Percentiles rank a stretch among this genome's conserved stretches.
Conservation (phyloP, 2,329 filamentous ascomycete species). For the Aureobasidium sp. region DNA sequence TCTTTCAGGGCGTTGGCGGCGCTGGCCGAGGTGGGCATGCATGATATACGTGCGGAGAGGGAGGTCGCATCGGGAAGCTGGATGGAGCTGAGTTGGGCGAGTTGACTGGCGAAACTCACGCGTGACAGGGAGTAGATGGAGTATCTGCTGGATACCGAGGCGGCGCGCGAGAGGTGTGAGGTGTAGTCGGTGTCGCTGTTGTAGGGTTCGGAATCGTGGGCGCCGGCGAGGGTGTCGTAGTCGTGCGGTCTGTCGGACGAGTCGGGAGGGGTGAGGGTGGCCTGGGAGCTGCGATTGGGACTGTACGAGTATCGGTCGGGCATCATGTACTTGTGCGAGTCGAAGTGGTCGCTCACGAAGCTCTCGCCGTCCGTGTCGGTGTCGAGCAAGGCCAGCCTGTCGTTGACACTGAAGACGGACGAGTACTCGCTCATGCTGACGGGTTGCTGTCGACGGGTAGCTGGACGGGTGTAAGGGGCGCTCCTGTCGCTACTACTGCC, state of each 20-base stretch:
- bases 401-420: conserved; percentile 45
- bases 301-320: conserved; percentile 51
- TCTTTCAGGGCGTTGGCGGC: conserved; percentile 76
- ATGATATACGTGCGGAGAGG: conserved; percentile 72
- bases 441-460: background rate
- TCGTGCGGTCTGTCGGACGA: conserved; percentile 26
- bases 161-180: conserved; percentile 44
- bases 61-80: conserved; percentile 79
- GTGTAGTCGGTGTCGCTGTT: conserved; percentile 9
- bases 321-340: conserved; percentile 66
- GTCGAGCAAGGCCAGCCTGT: conserved; percentile 44
- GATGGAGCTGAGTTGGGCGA: conserved; percentile 84
- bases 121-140: conserved; percentile 92
- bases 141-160: conserved; percentile 58
- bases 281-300: conserved; percentile 22
- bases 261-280: background rate
- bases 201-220: conserved; percentile 45
- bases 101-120: conserved; percentile 85
- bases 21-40: conserved; percentile 76
- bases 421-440: conserved; percentile 34
- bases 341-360: conserved; percentile 38
- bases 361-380: conserved; percentile 33
- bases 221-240: conserved; percentile 22
- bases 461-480: background rate
- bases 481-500: conserved; percentile 11